Evolutionary conservation across 768 basidiomycete species (phyloP).

Genomic region (Podaxis carcinomalis): DNA sequence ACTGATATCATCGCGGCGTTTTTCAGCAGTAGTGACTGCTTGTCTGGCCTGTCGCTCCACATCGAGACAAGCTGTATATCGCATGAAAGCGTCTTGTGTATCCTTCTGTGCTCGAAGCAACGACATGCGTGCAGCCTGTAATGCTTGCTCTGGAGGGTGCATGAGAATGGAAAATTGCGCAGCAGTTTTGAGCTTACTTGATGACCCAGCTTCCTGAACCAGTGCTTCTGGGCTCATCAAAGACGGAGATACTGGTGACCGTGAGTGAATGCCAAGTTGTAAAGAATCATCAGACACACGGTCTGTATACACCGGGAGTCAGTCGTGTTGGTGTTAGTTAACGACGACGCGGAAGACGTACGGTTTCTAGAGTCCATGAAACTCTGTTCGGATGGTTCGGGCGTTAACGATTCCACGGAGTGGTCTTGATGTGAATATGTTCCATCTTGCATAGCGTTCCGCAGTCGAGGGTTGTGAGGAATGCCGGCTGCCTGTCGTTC

Average conservation of each 20-base stretch:
- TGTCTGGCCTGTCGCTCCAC: conserved; percentile 62
- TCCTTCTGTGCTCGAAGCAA: conserved; percentile 66
- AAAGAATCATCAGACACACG: conserved; percentile 30
- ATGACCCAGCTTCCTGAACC: conserved; percentile 52
- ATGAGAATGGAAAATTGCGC: conserved; percentile 11
- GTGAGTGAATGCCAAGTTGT: conserved; percentile 25
- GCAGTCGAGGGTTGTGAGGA: conserved; percentile 76
- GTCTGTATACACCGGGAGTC: conserved; percentile 18
- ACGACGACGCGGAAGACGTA: conserved; percentile 15
- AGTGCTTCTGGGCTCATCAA: conserved; percentile 49
- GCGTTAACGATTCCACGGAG: conserved; percentile 42
- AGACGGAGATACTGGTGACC: conserved; percentile 48
- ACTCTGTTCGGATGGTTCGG: conserved; percentile 43
- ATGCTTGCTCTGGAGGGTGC: conserved; percentile 45
- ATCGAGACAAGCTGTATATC: conserved; percentile 67
- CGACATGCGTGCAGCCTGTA: conserved; percentile 57
- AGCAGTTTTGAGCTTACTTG: conserved; percentile 39
- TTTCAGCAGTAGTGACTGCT: conserved; percentile 60
- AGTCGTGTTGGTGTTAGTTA: background rate
- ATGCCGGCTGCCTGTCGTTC: conserved; percentile 73
- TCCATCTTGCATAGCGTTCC: conserved; percentile 37
- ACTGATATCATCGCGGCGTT: conserved; percentile 67
- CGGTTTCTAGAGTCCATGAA: conserved; percentile 37
- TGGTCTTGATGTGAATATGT: conserved; percentile 38
- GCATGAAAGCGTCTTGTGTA: conserved; percentile 65